Conservation (phyloP, 805 yeast species). For the Kluyveromyces siamensis region DNA sequence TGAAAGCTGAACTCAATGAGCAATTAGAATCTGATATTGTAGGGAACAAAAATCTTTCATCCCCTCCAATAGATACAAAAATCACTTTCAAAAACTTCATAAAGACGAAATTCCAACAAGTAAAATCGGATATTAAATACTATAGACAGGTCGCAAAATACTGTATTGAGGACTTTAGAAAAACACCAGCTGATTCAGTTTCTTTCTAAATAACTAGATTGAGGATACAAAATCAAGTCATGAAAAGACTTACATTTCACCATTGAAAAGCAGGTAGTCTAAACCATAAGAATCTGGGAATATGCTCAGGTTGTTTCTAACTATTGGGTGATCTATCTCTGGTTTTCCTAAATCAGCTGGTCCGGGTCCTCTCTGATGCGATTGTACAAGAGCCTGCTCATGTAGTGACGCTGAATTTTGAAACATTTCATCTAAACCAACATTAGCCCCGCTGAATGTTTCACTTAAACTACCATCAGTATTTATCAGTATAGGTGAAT, state of each 20-base stretch:
- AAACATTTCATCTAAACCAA: conserved; percentile 7
- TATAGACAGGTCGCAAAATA: conserved; percentile 14
- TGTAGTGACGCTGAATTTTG: conserved; percentile 5
- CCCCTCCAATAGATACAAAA: conserved; percentile 6
- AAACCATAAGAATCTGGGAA: background rate
- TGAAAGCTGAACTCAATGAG: background rate
- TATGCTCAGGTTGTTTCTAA: background rate
- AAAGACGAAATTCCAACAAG: conserved; percentile 11
- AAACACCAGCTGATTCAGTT: background rate
- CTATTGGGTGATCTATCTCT: background rate
- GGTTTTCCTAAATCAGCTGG: background rate
- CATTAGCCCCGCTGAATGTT: background rate
- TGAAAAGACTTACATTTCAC: background rate
- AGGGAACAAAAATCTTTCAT: background rate
- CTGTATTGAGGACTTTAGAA: conserved; percentile 14
- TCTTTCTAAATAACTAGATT: background rate
- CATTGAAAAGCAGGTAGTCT: conserved; percentile 1
- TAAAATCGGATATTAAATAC: conserved; percentile 11
- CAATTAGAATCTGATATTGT: background rate
- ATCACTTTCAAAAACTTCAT: conserved; percentile 14
- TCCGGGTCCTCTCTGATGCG: conserved; percentile 6
- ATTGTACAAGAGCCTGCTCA: conserved; percentile 8
- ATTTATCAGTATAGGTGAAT: background rate
- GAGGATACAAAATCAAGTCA: background rate
- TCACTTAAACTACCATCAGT: background rate